Conservation (phyloP, 768 basidiomycete species). For the Pseudohyphozyma bogoriensis region DNA sequence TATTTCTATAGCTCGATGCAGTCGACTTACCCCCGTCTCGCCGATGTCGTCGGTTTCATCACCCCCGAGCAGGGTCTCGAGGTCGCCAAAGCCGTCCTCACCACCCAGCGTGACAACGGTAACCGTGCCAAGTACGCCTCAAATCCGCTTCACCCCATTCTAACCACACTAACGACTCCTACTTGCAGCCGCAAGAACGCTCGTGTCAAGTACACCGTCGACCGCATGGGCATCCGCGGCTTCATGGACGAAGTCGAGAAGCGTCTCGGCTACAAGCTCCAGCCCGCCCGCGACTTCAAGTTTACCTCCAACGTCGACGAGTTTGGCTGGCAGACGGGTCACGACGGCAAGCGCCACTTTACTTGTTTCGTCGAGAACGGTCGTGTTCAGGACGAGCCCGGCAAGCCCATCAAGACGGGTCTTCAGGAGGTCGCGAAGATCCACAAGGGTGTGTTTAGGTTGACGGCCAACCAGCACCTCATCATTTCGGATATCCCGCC, state of each 20-base stretch:
- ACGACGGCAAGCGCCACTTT: conserved; percentile 82
- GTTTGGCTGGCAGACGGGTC: conserved; percentile 82
- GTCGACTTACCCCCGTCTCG: conserved; percentile 91
- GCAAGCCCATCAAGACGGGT: conserved; percentile 80
- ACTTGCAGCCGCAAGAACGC: conserved; percentile 38
- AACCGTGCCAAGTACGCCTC: conserved; percentile 77
- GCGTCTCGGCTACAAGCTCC: conserved; percentile 66
- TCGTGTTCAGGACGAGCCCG: conserved; percentile 87
- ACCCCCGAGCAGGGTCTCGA: conserved; percentile 70
- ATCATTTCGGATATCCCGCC: conserved; percentile 71
- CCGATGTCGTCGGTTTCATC: conserved; percentile 84
- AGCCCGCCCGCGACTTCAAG: conserved; percentile 60
- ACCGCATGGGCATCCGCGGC: conserved; percentile 76
- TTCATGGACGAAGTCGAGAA: conserved; percentile 88
- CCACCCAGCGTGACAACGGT: conserved; percentile 88
- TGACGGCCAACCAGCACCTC: conserved; percentile 92
- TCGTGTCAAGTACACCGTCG: conserved; percentile 70
- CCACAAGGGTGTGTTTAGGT: conserved; percentile 85
- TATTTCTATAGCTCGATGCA: conserved; percentile 59
- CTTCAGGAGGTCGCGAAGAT: conserved; percentile 84
- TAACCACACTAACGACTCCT: background rate
- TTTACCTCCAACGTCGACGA: conserved; percentile 89
- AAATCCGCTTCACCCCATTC: background rate
- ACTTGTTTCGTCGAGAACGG: conserved; percentile 94
- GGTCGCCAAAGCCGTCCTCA: conserved; percentile 86